phyloP scores from a whole-genome alignment of 306 rosid species.

The Quercus dentata region DNA sequence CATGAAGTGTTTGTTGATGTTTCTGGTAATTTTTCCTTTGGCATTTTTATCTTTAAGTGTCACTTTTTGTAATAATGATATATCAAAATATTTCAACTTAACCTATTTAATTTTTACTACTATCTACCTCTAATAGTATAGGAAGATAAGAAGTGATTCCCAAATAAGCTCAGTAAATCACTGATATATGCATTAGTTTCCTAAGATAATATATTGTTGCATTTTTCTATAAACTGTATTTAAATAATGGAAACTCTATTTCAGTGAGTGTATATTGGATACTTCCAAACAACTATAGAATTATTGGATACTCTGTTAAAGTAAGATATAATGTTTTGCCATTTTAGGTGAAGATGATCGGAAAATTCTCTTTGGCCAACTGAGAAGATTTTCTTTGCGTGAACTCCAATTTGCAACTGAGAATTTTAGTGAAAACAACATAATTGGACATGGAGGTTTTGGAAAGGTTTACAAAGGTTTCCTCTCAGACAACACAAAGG shows the following conservation, averaged over 20 bases:
- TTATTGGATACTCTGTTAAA: not conserved
- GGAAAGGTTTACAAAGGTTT: slow-evolving; percentile 92
- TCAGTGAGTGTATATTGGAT: not conserved
- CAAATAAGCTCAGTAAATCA: not conserved
- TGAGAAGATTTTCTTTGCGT: slow-evolving; percentile 80
- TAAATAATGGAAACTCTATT: not conserved
- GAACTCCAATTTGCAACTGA: slow-evolving; percentile 85
- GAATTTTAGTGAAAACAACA: slow-evolving; percentile 65
- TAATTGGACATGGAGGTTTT: slow-evolving; percentile 98
- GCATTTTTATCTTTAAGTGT: not conserved
- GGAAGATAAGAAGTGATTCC: not conserved
- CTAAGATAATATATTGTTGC: not conserved
- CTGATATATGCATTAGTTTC: not conserved
- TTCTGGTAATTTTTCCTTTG: slow-evolving; percentile 47
- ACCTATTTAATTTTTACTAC: not conserved
- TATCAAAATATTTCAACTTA: not conserved
- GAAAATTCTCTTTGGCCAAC: slow-evolving; percentile 61
- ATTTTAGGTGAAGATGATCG: slow-evolving; percentile 75
- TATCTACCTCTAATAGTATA: not conserved
- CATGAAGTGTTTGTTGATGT: slow-evolving; percentile 76
- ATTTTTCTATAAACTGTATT: not conserved
- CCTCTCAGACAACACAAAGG: slow-evolving; percentile 61
- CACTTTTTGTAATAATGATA: not conserved
- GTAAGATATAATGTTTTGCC: slow-evolving; percentile 7
- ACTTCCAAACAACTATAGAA: not conserved